phyloP scores from a whole-genome alignment of 2,329 filamentous ascomycete species.

The Paecilomyces niveus region DNA sequence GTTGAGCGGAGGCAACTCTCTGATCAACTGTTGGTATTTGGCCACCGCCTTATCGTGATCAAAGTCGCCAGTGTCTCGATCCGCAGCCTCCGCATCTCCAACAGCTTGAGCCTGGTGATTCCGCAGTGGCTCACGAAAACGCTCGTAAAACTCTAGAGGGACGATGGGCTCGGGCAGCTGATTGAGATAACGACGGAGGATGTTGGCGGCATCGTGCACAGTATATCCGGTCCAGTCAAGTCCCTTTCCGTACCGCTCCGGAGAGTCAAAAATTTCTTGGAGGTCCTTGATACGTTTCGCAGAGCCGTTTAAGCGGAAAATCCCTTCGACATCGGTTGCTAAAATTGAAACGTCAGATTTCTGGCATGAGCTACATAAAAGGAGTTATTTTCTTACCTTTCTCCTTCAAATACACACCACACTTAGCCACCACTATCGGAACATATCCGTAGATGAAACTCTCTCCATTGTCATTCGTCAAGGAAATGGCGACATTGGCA shows the following conservation, averaged over 20 bases:
- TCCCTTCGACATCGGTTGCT: conserved; percentile 94
- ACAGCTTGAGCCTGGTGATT: conserved; percentile 63
- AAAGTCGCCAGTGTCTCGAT: conserved; percentile 64
- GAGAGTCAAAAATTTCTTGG: conserved; percentile 84
- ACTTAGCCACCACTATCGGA: conserved; percentile 96
- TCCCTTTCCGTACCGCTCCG: conserved; percentile 91
- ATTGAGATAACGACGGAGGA: conserved; percentile 90
- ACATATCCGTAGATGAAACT: conserved; percentile 99
- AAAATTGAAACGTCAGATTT: conserved; percentile 17
- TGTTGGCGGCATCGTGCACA: conserved; percentile 96
- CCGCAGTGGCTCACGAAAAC: conserved; percentile 77
- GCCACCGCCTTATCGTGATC: conserved; percentile 68
- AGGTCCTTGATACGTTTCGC: conserved; percentile 98
- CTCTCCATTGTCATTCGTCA: conserved; percentile 84
- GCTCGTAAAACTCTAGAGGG: conserved; percentile 84
- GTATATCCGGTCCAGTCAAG: conserved; percentile 97
- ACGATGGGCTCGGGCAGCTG: conserved; percentile 95
- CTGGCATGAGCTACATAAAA: background rate
- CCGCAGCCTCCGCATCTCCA: conserved; percentile 56
- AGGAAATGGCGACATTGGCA: conserved; percentile 94
- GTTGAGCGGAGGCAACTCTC: conserved; percentile 85
- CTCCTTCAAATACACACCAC: conserved; percentile 93
- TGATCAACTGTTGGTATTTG: conserved; percentile 84
- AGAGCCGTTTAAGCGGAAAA: conserved; percentile 91
- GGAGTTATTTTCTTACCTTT: conserved; percentile 60